These are phyloP conservation scores for Drechslera avenae DNA, from an alignment of 2,329 filamentous ascomycete species.

Conservation along the genomic window DNA sequence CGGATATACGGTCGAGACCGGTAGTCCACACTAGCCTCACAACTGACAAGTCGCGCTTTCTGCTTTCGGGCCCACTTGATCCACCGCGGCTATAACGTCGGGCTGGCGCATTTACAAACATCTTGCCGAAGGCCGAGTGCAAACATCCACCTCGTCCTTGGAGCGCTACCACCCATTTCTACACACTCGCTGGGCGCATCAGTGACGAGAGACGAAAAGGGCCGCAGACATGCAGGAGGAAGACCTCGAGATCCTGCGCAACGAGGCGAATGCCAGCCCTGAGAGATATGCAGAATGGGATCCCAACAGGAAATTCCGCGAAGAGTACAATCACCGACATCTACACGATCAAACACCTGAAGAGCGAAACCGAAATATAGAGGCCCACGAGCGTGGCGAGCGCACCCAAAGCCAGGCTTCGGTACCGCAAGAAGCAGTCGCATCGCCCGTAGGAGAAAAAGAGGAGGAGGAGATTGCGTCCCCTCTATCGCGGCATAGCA, in stretches of 20 bases:
- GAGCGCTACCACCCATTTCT: not conserved
- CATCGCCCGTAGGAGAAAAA: slow-evolving; percentile 10
- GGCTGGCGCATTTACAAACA: slow-evolving; percentile 4
- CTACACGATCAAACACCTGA: slow-evolving; percentile 23
- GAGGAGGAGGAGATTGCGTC: slow-evolving; percentile 33
- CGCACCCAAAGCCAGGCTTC: slow-evolving; percentile 12
- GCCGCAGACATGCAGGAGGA: slow-evolving; percentile 36
- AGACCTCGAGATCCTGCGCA: slow-evolving; percentile 37
- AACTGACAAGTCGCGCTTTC: slow-evolving; percentile 1
- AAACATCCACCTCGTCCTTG: not conserved
- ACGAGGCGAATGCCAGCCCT: slow-evolving; percentile 37
- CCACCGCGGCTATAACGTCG: slow-evolving; percentile 14
- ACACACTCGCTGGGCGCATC: too few species aligned
- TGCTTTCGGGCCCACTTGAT: slow-evolving; percentile 4
- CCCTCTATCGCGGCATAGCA: slow-evolving; percentile 31
- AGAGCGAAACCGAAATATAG: slow-evolving; percentile 11
- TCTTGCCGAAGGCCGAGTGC: not conserved
- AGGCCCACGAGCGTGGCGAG: slow-evolving; percentile 8
- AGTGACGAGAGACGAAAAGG: not conserved
- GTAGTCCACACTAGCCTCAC: not conserved
- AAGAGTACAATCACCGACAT: slow-evolving; percentile 31
- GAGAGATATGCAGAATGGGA: slow-evolving; percentile 39
- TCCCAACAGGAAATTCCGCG: slow-evolving; percentile 30
- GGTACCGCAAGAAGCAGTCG: slow-evolving; percentile 9
- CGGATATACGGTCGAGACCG: slow-evolving; percentile 7